Evolutionary conservation across 192 early-diverging fungal genomes (phyloP).

Genomic region (Rhizoclosmatium sp.): DNA sequence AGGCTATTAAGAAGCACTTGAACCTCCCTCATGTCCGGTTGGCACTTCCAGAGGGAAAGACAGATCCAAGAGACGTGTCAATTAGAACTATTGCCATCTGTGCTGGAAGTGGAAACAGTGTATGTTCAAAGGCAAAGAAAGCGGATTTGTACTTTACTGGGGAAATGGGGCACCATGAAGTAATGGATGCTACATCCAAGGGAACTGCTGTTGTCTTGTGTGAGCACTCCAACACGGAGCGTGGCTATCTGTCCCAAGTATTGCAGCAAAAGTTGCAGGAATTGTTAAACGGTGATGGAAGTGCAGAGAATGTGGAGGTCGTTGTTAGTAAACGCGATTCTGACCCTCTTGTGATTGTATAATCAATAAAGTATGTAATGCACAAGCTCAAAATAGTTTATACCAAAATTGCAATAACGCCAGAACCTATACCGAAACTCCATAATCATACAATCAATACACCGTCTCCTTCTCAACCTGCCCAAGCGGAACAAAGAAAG

Average conservation of each 20-base stretch:
- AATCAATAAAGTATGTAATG: not conserved
- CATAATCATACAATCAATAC: not conserved
- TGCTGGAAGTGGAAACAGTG: slow-evolving; percentile 84
- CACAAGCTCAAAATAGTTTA: no score
- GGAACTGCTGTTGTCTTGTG: slow-evolving; percentile 85
- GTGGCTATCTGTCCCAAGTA: slow-evolving; percentile 77
- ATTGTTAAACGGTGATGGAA: slow-evolving; percentile 54
- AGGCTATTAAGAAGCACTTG: slow-evolving; percentile 69
- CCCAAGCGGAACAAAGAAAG: slow-evolving; percentile 52
- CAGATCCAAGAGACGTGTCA: slow-evolving; percentile 29
- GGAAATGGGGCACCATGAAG: slow-evolving; percentile 95
- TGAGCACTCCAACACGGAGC: slow-evolving; percentile 92
- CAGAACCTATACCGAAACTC: no score
- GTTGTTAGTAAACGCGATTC: slow-evolving; percentile 75
- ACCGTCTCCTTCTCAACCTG: not conserved
- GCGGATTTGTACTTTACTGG: slow-evolving; percentile 91
- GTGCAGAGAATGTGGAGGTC: slow-evolving; percentile 60
- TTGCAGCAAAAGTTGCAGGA: slow-evolving; percentile 69
- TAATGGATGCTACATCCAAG: slow-evolving; percentile 80
- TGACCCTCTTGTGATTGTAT: slow-evolving; percentile 73
- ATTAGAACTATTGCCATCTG: slow-evolving; percentile 87
- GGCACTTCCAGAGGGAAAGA: not conserved
- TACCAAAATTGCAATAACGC: no score
- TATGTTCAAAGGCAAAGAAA: slow-evolving; percentile 56
- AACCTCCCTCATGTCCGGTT: slow-evolving; percentile 65